A percentile compares a stretch with the other conserved stretches of the same genome.
These are phyloP conservation scores for Colletotrichum musicola DNA, from an alignment of 2,329 filamentous ascomycete species.

Conservation along the genomic window DNA sequence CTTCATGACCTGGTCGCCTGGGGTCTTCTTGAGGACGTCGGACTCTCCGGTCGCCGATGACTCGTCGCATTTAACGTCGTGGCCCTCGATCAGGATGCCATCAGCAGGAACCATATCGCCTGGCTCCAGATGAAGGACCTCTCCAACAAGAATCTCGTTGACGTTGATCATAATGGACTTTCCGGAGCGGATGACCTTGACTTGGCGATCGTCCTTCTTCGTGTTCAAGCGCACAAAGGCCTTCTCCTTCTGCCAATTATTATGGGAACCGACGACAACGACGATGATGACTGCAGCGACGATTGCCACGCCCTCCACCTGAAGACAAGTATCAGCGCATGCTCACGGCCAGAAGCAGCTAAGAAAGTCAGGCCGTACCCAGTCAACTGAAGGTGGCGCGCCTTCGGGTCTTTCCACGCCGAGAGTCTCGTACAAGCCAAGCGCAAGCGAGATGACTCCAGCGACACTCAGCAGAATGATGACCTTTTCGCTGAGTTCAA, in stretches of 20 bases:
- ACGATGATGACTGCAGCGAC: constrained; percentile 67
- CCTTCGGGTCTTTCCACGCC: constrained; percentile 52
- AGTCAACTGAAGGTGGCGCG: constrained; percentile 57
- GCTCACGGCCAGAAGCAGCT: too few species aligned
- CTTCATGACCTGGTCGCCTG: constrained; percentile 68
- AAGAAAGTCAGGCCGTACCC: constrained; percentile 49
- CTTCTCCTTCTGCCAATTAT: constrained; percentile 68
- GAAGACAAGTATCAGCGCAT: too few species aligned
- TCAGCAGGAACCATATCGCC: constrained; percentile 79
- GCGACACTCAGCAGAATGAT: constrained; percentile 69
- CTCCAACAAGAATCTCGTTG: constrained; percentile 71
- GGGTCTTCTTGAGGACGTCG: constrained; percentile 76
- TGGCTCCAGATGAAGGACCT: constrained; percentile 70
- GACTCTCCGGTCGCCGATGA: constrained; percentile 81
- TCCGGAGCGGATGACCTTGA: constrained; percentile 69
- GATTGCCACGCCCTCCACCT: constrained; percentile 64
- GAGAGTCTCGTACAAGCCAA: constrained; percentile 70
- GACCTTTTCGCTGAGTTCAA: constrained; percentile 70
- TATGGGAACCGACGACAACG: constrained; percentile 63
- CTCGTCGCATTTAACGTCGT: constrained; percentile 73
- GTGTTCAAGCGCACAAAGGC: constrained; percentile 65
- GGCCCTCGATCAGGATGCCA: constrained; percentile 73
- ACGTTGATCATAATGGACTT: constrained; percentile 66
- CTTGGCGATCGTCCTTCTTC: constrained; percentile 66
- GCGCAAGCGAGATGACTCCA: constrained; percentile 67